Evolutionary conservation across 768 basidiomycete genomes (phyloP).

Genomic region (Boletus tylopilopsis): DNA sequence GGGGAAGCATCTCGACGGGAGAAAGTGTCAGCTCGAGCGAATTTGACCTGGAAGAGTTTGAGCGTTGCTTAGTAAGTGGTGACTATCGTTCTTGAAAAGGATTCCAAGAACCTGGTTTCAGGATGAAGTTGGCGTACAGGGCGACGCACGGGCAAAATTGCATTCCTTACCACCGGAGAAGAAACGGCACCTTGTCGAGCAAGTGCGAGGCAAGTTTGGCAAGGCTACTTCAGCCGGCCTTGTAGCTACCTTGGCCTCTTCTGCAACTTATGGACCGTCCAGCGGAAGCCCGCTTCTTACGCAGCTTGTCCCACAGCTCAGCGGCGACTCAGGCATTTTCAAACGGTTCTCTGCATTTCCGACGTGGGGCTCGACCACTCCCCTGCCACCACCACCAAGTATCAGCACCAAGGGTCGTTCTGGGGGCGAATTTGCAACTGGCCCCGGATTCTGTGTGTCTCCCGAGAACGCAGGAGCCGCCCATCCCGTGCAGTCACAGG

Average conservation of each 20-base stretch:
- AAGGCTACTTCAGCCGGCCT: conserved; percentile 28
- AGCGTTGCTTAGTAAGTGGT: conserved; percentile 63
- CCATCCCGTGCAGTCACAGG: conserved; percentile 54
- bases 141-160: conserved; percentile 63
- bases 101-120: conserved; percentile 28
- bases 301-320: conserved; percentile 67
- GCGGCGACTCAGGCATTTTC: conserved; percentile 66
- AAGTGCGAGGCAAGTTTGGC: conserved; percentile 40
- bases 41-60: conserved; percentile 48
- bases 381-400: conserved; percentile 34
- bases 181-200: conserved; percentile 63
- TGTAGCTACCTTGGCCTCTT: conserved; percentile 32
- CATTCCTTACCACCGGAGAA: conserved; percentile 54
- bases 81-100: background rate
- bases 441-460: conserved; percentile 21
- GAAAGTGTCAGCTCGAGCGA: conserved; percentile 33
- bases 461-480: conserved; percentile 28
- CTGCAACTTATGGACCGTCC: conserved; percentile 58
- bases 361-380: conserved; percentile 48
- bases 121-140: conserved; percentile 74
- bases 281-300: conserved; percentile 55
- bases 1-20: conserved; percentile 25
- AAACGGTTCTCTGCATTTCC: conserved; percentile 60
- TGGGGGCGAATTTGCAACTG: conserved; percentile 37
- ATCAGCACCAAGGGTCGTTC: conserved; percentile 31